Base-by-base conservation (phyloP, 2,329 filamentous ascomycete genomes). In the Aspergillus calidoustus region DNA sequence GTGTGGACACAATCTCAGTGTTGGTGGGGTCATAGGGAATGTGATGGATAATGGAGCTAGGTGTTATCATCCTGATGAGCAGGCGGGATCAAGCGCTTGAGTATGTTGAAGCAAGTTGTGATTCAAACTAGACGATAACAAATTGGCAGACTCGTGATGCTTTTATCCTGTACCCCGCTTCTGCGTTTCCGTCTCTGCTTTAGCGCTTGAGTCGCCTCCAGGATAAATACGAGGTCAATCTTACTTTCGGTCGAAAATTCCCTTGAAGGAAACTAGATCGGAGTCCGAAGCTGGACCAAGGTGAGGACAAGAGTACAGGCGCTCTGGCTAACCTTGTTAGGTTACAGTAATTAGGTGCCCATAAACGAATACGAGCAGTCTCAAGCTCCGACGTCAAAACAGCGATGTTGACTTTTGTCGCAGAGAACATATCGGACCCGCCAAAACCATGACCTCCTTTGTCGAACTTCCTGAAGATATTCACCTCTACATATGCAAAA, bases 1-100 rank as follows among this genome's bases (percentile, higher is more conserved):
- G 59, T 3, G 41, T 38, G 8, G 59, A 52, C 53, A 60, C 17
- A 1, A 2, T 25, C 46, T 60, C 46, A 46, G 34, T 25, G n/a
- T 44, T 28, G 52, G 38, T 44, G 22, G 23, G 58, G 47, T 60
- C 34, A 46, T 51, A 60, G 31, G 31, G n/a, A 25, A 25, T 54
- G 19, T 55, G 58, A 2, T 44, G 23, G 11, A 34, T 56, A 34
- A 60, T 55, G 34, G 52, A 19, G 58, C 38, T 55, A 13, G 38
- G 52, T 23, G 54, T 19, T 13, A 41, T 4, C 49, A 53, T 54
- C 11, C 25, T 25, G 11, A 11, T 41, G 2, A 15, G 15, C 34
- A 13, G 9, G 34, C 13, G 11, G 3, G 15, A 15, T 15, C 34
- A 13, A 3, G 11, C 9, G 5, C 34, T 41, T 6, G 4, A 6